phyloP scores from a whole-genome alignment of 768 basidiomycete genomes.

The Gelatoporia subvermispora region DNA sequence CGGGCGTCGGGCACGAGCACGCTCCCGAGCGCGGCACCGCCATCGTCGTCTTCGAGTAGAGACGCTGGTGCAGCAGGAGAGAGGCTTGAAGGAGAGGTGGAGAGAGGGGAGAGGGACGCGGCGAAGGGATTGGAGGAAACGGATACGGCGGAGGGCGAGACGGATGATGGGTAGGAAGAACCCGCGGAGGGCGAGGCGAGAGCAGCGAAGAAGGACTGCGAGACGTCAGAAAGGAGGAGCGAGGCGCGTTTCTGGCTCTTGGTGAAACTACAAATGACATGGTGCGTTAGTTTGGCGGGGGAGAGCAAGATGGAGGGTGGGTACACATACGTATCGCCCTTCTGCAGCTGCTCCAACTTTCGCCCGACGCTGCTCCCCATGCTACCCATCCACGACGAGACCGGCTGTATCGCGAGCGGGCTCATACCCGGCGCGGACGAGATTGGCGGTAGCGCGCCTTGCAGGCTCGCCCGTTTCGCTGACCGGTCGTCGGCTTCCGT shows the following conservation, averaged over 20 bases:
- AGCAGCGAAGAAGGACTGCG: constrained; percentile 48
- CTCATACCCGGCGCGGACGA: constrained; percentile 38
- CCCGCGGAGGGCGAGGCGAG: constrained; percentile 29
- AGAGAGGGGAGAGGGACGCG: constrained; percentile 12
- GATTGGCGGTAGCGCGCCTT: constrained; percentile 25
- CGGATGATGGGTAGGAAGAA: constrained; percentile 22
- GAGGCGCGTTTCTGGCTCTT: constrained; percentile 69
- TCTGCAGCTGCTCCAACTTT: constrained; percentile 55
- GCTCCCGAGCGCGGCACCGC: constrained; percentile 23
- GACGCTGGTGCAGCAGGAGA: constrained; percentile 14
- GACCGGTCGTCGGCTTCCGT: constrained; percentile 10
- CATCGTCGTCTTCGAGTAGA: constrained; percentile 39
- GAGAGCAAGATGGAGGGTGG: neutral
- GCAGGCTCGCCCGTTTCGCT: constrained; percentile 12
- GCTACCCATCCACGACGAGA: constrained; percentile 28
- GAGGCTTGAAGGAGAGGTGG: constrained; percentile 8
- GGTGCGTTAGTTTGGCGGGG: constrained; percentile 5
- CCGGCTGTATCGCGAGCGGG: constrained; percentile 24
- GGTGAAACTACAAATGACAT: constrained; percentile 42
- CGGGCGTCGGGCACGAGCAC: constrained; percentile 30
- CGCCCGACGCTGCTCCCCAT: constrained; percentile 52
- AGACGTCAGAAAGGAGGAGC: constrained; percentile 58
- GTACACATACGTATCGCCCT: constrained; percentile 46
- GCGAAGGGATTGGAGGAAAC: constrained; percentile 9
- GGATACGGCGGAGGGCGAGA: constrained; percentile 11